phyloP scores from a whole-genome alignment of 495 filamentous ascomycete genomes.

The Neurospora terricola region DNA sequence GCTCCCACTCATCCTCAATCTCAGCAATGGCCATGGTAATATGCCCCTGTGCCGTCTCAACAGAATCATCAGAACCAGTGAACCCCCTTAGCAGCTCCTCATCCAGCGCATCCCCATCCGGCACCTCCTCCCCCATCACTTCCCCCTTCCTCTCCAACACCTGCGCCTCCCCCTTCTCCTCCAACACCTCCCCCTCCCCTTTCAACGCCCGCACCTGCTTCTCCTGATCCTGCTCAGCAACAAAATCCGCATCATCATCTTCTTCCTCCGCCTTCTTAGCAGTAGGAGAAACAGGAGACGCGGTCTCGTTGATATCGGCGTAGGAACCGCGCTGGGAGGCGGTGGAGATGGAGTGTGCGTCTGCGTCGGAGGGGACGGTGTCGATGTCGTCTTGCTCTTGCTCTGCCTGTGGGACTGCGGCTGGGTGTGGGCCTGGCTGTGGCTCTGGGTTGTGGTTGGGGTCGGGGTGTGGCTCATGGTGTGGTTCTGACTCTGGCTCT shows the following conservation, averaged over 20 bases:
- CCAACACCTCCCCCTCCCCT: not conserved
- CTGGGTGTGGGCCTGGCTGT: too few species aligned
- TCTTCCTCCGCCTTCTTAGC: not conserved
- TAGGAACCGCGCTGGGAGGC: not conserved
- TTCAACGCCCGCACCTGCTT: not conserved
- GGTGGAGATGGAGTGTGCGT: not conserved
- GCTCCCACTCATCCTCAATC: conserved; percentile 2
- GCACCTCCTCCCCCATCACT: not conserved
- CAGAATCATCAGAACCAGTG: not conserved
- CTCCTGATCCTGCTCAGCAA: not conserved
- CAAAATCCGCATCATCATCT: not conserved
- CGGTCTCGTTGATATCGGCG: not conserved
- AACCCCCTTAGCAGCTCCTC: not conserved
- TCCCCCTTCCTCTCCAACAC: not conserved
- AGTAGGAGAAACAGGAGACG: not conserved
- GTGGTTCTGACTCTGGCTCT: too few species aligned
- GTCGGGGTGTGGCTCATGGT: too few species aligned
- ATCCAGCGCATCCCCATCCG: not conserved
- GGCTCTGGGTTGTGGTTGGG: too few species aligned
- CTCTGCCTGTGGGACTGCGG: too few species aligned
- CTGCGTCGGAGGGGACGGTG: not conserved
- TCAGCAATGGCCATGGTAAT: not conserved
- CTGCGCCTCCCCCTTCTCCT: not conserved
- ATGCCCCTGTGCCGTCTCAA: not conserved
- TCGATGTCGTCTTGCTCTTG: not conserved